A percentile compares a stretch with the other conserved stretches of the same genome.
Conservation (phyloP, 129 eudicot species). For the Lonicera japonica region DNA sequence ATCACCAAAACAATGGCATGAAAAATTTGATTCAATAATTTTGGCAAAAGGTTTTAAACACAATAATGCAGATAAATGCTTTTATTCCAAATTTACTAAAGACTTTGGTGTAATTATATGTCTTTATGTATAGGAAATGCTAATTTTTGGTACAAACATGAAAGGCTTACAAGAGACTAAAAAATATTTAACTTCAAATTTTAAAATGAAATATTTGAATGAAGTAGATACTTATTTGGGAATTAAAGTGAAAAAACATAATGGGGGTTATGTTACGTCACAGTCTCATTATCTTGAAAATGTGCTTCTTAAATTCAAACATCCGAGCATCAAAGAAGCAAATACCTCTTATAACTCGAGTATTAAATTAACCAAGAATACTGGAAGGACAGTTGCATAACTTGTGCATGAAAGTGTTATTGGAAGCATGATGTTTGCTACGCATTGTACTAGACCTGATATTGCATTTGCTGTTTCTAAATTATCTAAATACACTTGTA, state of each 20-base stretch:
- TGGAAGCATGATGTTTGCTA: not conserved
- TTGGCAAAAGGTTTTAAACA: too few relatives aligned
- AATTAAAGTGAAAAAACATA: not conserved
- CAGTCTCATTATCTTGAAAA: not conserved
- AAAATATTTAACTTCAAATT: not conserved
- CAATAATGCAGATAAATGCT: too few relatives aligned
- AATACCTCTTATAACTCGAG: not conserved
- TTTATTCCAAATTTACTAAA: too few relatives aligned
- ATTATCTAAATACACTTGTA: not conserved
- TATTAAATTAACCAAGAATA: not conserved
- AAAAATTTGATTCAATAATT: too few relatives aligned
- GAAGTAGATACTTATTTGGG: not conserved
- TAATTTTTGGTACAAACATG: not conserved
- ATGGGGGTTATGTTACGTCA: not conserved
- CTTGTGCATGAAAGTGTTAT: not conserved
- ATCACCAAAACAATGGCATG: too few relatives aligned
- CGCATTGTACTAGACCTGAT: not conserved
- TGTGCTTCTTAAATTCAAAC: not conserved
- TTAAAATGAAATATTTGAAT: not conserved
- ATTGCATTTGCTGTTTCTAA: not conserved
- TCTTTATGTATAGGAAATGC: too few relatives aligned
- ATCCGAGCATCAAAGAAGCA: not conserved
- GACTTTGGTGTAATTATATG: too few relatives aligned
- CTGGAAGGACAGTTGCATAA: not conserved
- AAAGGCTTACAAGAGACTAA: not conserved